Evolutionary conservation across 257 asterid genomes (phyloP), one percentile per base, ranked within the genome.

Genomic region (Solanum rostratum): DNA sequence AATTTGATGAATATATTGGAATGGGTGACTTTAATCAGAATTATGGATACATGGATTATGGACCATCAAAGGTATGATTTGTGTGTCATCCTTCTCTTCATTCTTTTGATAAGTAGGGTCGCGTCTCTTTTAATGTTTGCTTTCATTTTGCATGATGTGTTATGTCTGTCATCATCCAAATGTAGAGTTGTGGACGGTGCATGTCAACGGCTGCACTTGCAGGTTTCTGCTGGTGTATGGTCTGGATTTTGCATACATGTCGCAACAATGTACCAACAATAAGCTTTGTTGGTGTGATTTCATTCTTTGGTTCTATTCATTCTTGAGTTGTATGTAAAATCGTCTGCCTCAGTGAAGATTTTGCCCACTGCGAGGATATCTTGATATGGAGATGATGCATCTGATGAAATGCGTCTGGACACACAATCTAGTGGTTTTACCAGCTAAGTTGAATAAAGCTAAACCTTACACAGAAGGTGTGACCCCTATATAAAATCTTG

Each of bases 1-100:
- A 88, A 82, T 81, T 94, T 66, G 98, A 94, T 85, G 98, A 94
- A 7, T 86, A 90, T 89, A 89, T 97, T 73, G 98, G 90, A 33
- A 88, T 92, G 14, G 91, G 80, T 68, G 94, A 93, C 80, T 90
- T 81, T 85, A 86, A 68, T 86, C 96, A 90, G 87, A 87, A 63
- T 80, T 91, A 68, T 69, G 88, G 82, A 82, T 92, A 89, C 86
- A 84, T 92, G 91, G 93, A 89, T 46, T 88, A 87, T 81, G 87
- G 87, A 88, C 90, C 93, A 19, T 90, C 96, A 52, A 97, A 95
- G 99, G 99, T 97, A 89, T 85, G 84, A 43, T 53, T 33, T 33
- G 33, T 16, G 76, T 68, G 49, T 33, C 11, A 3, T 18, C 60
- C 60, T 9, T 46, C 14, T 27, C 59, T 14, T 3, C 37, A 0